Conservation (phyloP, 441 rosid genomes). For the Cnidoscolus chayamansa region DNA sequence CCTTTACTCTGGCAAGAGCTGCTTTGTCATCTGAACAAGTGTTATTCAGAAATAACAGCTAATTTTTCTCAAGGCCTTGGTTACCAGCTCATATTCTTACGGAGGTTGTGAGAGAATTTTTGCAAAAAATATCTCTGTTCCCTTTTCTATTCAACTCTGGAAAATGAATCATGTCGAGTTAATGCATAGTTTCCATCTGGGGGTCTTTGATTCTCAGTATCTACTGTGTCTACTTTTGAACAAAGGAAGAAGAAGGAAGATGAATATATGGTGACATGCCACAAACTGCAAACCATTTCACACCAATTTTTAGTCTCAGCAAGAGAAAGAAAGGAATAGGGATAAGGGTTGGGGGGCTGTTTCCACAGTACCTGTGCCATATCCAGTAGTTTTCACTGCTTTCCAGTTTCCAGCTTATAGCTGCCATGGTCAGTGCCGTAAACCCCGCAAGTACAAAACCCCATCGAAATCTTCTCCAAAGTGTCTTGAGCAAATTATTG, state of each 20-base stretch:
- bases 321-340: neutral
- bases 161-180: conserved; percentile 62
- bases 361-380: conserved; percentile 78
- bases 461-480: conserved; percentile 68
- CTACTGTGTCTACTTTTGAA: conserved; percentile 54
- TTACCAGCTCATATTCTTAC: neutral
- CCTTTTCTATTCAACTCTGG: conserved; percentile 38
- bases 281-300: conserved; percentile 55
- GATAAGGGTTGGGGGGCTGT: conserved; percentile 9
- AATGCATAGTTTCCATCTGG: conserved; percentile 47
- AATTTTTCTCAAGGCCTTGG: conserved; percentile 9
- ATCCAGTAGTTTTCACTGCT: conserved; percentile 91
- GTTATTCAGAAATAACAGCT: conserved; percentile 1
- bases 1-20: neutral
- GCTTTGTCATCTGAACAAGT: neutral
- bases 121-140: conserved; percentile 13
- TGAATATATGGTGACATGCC: conserved; percentile 82
- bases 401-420: conserved; percentile 80
- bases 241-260: conserved; percentile 96
- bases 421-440: conserved; percentile 68
- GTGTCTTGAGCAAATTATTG: conserved; percentile 50
- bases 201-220: conserved; percentile 33
- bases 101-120: conserved; percentile 6
- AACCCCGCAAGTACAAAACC: conserved; percentile 63
- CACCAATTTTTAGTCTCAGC: conserved; percentile 10